These are phyloP conservation scores for Dorcoceras hygrometricum DNA, from an alignment of 257 asterid genomes.

Conservation along the genomic window DNA sequence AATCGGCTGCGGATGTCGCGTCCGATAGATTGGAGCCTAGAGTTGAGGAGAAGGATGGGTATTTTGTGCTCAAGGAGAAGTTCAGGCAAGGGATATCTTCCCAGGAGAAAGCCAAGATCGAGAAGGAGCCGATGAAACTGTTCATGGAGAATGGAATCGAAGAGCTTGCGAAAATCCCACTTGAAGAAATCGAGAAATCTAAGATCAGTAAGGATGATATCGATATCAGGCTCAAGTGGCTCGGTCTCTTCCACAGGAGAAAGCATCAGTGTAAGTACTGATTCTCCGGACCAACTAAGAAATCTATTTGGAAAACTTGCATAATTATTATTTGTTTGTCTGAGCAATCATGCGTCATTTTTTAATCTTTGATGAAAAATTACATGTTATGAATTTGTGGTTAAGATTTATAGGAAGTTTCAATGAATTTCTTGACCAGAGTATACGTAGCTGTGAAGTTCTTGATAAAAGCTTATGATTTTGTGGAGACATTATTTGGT, in stretches of 20 bases:
- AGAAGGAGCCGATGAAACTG: conserved; percentile 80
- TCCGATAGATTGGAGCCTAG: conserved; percentile 67
- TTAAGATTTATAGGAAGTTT: neutral
- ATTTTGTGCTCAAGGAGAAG: conserved; percentile 73
- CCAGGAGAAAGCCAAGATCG: conserved; percentile 80
- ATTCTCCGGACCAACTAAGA: neutral
- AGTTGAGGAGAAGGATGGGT: conserved; percentile 75
- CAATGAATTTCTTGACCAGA: neutral
- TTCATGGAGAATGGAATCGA: conserved; percentile 83
- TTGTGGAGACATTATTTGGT: neutral
- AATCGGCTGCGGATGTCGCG: conserved; percentile 34
- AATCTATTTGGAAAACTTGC: neutral
- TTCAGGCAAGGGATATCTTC: conserved; percentile 80
- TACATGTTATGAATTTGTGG: neutral
- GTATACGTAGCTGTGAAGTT: neutral
- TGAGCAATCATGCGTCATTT: neutral
- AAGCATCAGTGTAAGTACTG: conserved; percentile 76
- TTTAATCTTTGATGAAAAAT: neutral
- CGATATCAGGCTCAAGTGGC: conserved; percentile 93
- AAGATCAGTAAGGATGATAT: conserved; percentile 78
- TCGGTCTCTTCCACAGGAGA: conserved; percentile 89
- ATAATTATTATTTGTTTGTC: neutral
- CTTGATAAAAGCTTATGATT: neutral
- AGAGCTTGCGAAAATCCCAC: conserved; percentile 54
- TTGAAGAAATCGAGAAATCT: conserved; percentile 72